A percentile compares a stretch with the other conserved stretches of the same genome.
These are phyloP conservation scores for Scleroderma citrinum DNA, from an alignment of 768 basidiomycete genomes.

Conservation along the genomic window DNA sequence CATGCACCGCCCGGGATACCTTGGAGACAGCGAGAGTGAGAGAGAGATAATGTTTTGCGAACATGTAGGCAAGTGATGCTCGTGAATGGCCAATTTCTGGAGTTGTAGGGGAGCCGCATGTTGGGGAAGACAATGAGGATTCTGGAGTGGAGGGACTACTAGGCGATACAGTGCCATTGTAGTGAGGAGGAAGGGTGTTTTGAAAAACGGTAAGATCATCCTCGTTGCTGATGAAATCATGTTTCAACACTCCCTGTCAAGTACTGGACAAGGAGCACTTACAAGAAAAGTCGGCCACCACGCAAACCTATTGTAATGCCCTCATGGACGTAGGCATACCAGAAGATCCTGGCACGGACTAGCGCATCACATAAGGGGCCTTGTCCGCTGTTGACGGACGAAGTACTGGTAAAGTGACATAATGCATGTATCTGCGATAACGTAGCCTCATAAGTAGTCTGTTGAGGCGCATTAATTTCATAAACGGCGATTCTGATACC, in stretches of 20 bases:
- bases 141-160: slow-evolving; percentile 27
- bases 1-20: slow-evolving; percentile 74
- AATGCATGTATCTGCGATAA: slow-evolving; percentile 77
- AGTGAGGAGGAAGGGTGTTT: slow-evolving; percentile 45
- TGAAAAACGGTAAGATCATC: slow-evolving; percentile 78
- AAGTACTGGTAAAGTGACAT: slow-evolving; percentile 47
- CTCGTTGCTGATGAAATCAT: slow-evolving; percentile 46
- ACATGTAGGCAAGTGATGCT: slow-evolving; percentile 41
- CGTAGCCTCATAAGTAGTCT: slow-evolving; percentile 75
- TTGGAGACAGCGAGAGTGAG: slow-evolving; percentile 70
- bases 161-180: slow-evolving; percentile 21
- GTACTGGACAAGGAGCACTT: slow-evolving; percentile 24
- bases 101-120: slow-evolving; percentile 15
- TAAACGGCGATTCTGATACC: background rate
- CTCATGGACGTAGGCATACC: slow-evolving; percentile 86
- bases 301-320: slow-evolving; percentile 75
- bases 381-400: slow-evolving; percentile 43
- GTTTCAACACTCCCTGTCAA: slow-evolving; percentile 1
- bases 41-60: slow-evolving; percentile 55
- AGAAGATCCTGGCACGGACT: slow-evolving; percentile 77
- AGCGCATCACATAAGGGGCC: slow-evolving; percentile 52
- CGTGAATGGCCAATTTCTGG: slow-evolving; percentile 24
- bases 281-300: slow-evolving; percentile 83
- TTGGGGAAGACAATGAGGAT: slow-evolving; percentile 31
- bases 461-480: slow-evolving; percentile 6